These are phyloP conservation scores for Coniosporium apollinis DNA, from an alignment of 495 filamentous ascomycete species.

Conservation along the genomic window DNA sequence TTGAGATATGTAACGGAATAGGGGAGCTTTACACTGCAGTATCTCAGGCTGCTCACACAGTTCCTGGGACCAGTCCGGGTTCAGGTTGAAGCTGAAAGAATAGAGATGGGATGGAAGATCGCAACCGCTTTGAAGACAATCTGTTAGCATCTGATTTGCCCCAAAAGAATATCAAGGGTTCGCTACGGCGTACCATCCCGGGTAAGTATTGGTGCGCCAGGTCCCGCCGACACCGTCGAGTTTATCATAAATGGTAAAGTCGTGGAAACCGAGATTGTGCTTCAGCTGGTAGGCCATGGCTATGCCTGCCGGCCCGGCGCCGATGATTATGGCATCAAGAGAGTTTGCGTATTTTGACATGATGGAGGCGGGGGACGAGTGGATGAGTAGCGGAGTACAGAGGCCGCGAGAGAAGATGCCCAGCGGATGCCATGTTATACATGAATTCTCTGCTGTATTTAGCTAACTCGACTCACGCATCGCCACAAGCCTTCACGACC, in stretches of 20 bases:
- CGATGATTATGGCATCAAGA: slow-evolving; percentile 6
- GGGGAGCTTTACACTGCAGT: neutral
- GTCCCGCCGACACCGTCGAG: slow-evolving; percentile 16
- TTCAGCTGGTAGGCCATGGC: slow-evolving; percentile 17
- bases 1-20: no score
- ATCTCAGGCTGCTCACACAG: slow-evolving; percentile 15
- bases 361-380: no score
- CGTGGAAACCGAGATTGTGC: slow-evolving; percentile 13
- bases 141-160: neutral
- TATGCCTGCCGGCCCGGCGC: slow-evolving; percentile 13
- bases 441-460: no score
- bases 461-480: no score
- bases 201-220: slow-evolving; percentile 19
- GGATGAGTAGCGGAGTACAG: no score
- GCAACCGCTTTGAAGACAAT: slow-evolving; percentile 6
- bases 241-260: slow-evolving; percentile 18
- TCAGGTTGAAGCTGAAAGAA: slow-evolving; percentile 19
- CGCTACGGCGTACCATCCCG: neutral
- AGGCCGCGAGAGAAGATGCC: no score
- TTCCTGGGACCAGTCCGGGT: slow-evolving; percentile 19
- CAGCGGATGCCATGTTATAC: no score
- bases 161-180: no score
- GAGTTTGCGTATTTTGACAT: neutral
- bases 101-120: slow-evolving; percentile 18
- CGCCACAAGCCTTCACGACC: no score